Evolutionary conservation across 2,329 filamentous ascomycete species (phyloP).

Genomic region (Ophiostoma ips): DNA sequence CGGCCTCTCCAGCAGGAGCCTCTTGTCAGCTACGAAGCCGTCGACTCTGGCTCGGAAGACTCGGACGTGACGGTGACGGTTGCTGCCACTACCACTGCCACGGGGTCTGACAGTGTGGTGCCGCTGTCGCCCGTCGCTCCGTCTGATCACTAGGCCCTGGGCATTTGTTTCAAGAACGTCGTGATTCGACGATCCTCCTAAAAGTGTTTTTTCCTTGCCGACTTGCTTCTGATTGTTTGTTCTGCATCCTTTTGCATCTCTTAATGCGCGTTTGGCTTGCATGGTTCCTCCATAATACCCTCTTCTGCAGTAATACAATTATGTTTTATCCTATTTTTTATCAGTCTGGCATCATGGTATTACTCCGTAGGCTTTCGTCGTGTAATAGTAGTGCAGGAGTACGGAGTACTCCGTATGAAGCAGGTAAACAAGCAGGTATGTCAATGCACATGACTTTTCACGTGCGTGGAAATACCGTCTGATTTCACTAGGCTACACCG

Average conservation of each 20-base stretch:
- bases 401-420: too few species aligned
- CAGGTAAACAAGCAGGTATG: too few species aligned
- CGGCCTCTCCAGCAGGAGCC: background rate
- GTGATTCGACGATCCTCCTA: background rate
- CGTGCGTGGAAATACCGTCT: background rate
- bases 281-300: too few species aligned
- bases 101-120: background rate
- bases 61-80: background rate
- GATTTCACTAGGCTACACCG: background rate
- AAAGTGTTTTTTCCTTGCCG: background rate
- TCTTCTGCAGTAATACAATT: too few species aligned
- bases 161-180: too few species aligned
- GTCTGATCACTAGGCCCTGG: background rate
- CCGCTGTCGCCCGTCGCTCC: background rate
- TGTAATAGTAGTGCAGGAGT: too few species aligned
- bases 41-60: slow-evolving; percentile 7
- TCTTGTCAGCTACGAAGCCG: slow-evolving; percentile 4
- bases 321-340: too few species aligned
- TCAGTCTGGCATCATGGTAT: too few species aligned
- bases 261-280: background rate
- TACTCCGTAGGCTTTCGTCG: too few species aligned
- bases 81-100: background rate
- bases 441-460: background rate
- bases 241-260: too few species aligned
- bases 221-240: background rate